Evolutionary conservation across 2,329 filamentous ascomycete species (phyloP).

Genomic region (Graphilbum fragrans): DNA sequence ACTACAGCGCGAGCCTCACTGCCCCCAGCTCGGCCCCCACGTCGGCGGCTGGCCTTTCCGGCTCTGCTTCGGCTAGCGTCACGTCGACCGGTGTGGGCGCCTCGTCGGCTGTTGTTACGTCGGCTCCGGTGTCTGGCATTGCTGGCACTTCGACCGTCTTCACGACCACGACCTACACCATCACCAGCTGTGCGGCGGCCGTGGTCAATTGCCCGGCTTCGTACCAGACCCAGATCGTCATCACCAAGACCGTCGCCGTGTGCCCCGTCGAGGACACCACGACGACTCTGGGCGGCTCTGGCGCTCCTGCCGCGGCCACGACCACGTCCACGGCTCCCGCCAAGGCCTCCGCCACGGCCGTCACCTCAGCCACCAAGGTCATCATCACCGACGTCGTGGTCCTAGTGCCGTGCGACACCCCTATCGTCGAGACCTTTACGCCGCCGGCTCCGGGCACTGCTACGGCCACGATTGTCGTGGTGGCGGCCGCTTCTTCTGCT

Average conservation of each 20-base stretch:
- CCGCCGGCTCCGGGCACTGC: slow-evolving; percentile 33
- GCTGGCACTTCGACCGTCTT: slow-evolving; percentile 13
- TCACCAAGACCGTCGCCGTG: slow-evolving; percentile 13
- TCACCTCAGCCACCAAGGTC: slow-evolving; percentile 1
- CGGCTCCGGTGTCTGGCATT: no score
- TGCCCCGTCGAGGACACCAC: slow-evolving; percentile 9
- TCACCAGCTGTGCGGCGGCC: slow-evolving; percentile 17
- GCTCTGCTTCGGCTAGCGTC: no score
- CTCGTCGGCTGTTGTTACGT: slow-evolving; percentile 1
- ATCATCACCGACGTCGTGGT: slow-evolving; percentile 12
- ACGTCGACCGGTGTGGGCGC: no score
- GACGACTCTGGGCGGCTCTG: neutral
- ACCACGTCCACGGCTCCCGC: neutral
- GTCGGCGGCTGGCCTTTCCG: neutral
- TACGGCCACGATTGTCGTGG: neutral
- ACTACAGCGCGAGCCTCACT: neutral
- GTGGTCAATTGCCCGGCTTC: slow-evolving; percentile 18
- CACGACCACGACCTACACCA: slow-evolving; percentile 16
- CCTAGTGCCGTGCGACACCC: slow-evolving; percentile 12
- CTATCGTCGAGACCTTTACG: slow-evolving; percentile 36
- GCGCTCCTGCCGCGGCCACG: neutral
- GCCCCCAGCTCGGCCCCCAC: neutral
- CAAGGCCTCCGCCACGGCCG: neutral
- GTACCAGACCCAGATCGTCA: slow-evolving; percentile 14
- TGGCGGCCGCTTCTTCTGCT: neutral